Evolutionary conservation across 2,329 filamentous ascomycete genomes (phyloP), one percentile per base, ranked within the genome.

Genomic region (Chrysoporthe cubensis): DNA sequence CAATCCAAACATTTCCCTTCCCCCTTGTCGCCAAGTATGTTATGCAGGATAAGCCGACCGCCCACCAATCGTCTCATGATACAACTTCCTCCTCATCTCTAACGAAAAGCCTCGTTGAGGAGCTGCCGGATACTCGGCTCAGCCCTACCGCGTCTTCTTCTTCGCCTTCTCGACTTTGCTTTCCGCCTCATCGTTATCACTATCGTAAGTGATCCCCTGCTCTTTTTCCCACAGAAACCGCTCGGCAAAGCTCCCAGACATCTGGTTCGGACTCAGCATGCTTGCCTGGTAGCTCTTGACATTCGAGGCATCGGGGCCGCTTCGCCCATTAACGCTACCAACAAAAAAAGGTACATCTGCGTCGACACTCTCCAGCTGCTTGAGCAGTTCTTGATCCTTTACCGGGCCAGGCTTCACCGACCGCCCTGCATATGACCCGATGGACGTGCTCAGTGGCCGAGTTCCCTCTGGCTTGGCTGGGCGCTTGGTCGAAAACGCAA

Each of bases 361-460:
- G 57, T 80, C 80, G 64, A 81, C 72, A 59, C 75, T 71, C 6
- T 77, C 77, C 3, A 80, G 80, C 71, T 77, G 72, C 16, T 80
- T 64, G 42, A 69, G 62, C 61, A 69, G 62, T 26, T 62, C 58
- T 34, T 43, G 59, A 40, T 70, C 58, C 62, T 69, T 69, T 37
- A 70, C 61, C 9, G 61, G 43, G 40, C 50, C 50, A 18, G 68
- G 75, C 18, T 71, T 75, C 63, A 83, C 75, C 8, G 78, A 72
- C 9, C 68, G 70, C n/a, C 80, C 80, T 69, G 77, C 80, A 69
- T 79, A 81, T 6, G 80, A 82, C 16, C 80, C 80, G 34, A 79
- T 73, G 21, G 75, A 77, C 32, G 64, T 65, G 56, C 52, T 64
- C 32, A 52, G 18, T 67, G 72, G 32, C 71, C 64, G 43, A 73